Base-by-base conservation (phyloP, 148 eudicot species). In the Cornus florida region DNA sequence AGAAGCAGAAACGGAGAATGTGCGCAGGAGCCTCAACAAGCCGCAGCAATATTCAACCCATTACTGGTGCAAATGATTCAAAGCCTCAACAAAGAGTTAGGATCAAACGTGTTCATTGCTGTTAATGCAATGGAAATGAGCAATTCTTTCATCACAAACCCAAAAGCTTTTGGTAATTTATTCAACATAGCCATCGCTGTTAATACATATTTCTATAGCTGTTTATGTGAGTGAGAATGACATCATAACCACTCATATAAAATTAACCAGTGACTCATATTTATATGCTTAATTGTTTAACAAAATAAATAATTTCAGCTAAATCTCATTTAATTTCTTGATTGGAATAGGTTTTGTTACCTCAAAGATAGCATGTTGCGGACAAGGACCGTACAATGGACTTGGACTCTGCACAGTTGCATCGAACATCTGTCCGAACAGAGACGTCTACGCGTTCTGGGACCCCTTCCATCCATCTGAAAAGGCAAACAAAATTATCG, bases 311-410 rank as follows among this genome's bases (percentile, higher is more conserved):
- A 19, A 53, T 53, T 13, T 11, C 59, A 53, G 59, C 53, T 35
- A 35, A 4, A 4, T 43, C 59, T 53, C 17, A 16, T 53, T 0
- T 53, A 0, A 19, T 62, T 20, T 62, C 24, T 17, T 17, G 66
- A 17, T 24, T 72, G 17, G 14, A 17, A 19, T 84, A 93, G 97
- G 97, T n/a, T 93, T 91, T 81, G 83, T 69, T 38, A 87, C 91
- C n/a, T 87, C 97, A 41, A 86, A 75, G 81, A 46, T 74, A 46
- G 97, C 97, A 31, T 93, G 97, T 48, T 93, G 97, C 32, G 97
- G 95, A 56, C 97, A 93, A 86, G 97, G 98, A 8, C 92, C 91
- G 1, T 90, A 84, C 86, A 93, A 93, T 31, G 98, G 98, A 43
- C 0, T 86, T 0, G 97, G 97, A 35, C 28, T 86, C 11, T 93